phyloP scores from a whole-genome alignment of 2,329 filamentous ascomycete species.

The Nemania sp. region DNA sequence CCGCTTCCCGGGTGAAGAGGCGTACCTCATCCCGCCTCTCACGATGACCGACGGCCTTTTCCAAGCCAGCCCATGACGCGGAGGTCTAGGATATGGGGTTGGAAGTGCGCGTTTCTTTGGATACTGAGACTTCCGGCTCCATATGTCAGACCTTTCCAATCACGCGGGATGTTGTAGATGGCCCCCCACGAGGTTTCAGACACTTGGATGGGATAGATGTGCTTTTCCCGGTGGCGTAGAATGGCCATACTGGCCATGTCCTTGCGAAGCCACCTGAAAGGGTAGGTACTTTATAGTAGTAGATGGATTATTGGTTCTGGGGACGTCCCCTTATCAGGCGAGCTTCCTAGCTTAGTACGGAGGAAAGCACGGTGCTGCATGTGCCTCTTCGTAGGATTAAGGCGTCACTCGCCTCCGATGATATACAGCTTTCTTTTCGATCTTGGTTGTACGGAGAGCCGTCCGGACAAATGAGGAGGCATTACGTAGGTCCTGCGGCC shows the following conservation, averaged over 20 bases:
- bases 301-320: neutral
- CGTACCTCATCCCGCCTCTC: slow-evolving; percentile 4
- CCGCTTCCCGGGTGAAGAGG: slow-evolving; percentile 31
- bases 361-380: neutral
- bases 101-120: neutral
- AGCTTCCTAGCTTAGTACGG: neutral
- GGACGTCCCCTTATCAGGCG: neutral
- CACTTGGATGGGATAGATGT: neutral
- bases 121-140: slow-evolving; percentile 8
- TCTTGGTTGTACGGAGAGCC: no score
- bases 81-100: slow-evolving; percentile 2
- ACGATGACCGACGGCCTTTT: slow-evolving; percentile 7
- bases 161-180: slow-evolving; percentile 4
- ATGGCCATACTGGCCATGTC: neutral
- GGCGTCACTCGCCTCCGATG: neutral
- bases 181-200: slow-evolving; percentile 4
- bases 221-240: neutral
- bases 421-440: neutral
- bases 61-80: neutral
- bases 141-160: neutral
- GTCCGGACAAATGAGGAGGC: no score
- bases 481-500: no score
- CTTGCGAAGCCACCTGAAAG: neutral
- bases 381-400: neutral
- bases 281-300: no score